These are phyloP conservation scores for Pseudopithomyces chartarum DNA, from an alignment of 2,329 filamentous ascomycete species.

Conservation along the genomic window DNA sequence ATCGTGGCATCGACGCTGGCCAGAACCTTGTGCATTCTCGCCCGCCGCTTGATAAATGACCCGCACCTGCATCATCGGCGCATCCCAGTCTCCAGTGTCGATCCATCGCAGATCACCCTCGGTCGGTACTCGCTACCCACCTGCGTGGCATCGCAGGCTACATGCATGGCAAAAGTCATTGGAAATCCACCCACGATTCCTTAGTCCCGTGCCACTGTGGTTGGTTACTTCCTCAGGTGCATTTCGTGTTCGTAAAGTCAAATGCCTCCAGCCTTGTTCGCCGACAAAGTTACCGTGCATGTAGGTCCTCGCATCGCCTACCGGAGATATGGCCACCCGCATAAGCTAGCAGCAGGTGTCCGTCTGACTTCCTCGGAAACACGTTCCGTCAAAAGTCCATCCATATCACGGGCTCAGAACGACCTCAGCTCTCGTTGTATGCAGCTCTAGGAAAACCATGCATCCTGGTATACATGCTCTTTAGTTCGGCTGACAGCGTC, in stretches of 20 bases:
- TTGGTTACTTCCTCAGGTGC: neutral
- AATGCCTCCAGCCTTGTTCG: neutral
- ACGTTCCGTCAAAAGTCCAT: too few relatives aligned
- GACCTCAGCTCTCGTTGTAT: too few relatives aligned
- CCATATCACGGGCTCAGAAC: too few relatives aligned
- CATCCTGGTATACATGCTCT: too few relatives aligned
- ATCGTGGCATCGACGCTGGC: neutral
- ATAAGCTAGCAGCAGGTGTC: too few relatives aligned
- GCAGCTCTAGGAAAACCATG: too few relatives aligned
- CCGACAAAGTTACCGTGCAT: neutral
- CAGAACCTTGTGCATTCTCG: neutral
- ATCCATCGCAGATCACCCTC: constrained; percentile 1
- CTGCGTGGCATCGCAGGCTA: neutral
- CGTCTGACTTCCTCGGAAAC: too few relatives aligned
- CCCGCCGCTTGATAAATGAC: neutral
- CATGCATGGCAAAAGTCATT: neutral
- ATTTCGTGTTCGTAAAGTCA: neutral
- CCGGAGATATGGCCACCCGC: too few relatives aligned
- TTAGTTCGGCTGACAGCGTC: too few relatives aligned
- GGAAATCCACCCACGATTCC: neutral
- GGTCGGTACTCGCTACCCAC: neutral
- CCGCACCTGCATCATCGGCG: neutral
- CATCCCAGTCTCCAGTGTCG: neutral
- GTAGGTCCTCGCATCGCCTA: too few relatives aligned
- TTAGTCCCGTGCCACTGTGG: neutral